phyloP scores from a whole-genome alignment of 78 protist genomes.

The Salpingoeca rosetta region DNA sequence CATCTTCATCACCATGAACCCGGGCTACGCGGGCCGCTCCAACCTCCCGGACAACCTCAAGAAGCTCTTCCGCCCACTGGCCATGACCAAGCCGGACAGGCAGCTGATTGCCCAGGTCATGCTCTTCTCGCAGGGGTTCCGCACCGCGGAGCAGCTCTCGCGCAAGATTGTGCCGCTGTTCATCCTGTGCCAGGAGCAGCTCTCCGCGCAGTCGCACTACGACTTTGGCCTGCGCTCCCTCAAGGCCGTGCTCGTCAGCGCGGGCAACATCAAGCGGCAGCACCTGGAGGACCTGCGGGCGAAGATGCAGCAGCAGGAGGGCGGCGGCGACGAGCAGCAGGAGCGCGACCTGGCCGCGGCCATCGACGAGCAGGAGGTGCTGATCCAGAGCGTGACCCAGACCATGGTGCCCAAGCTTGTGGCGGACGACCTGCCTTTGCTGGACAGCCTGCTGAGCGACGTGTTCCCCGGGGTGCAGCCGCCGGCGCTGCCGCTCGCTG shows the following conservation, averaged over 20 bases:
- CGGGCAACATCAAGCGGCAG: constrained; percentile 84
- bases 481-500: constrained; percentile 14
- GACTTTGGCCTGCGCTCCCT: constrained; percentile 99
- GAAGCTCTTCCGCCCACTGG: constrained; percentile 88
- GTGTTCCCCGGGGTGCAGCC: constrained; percentile 77
- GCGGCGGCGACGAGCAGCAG: background rate
- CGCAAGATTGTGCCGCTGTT: constrained; percentile 90
- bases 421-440: constrained; percentile 79
- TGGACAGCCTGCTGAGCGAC: constrained; percentile 64
- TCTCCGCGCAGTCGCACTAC: constrained; percentile 90
- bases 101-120: constrained; percentile 93
- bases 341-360: background rate
- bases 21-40: constrained; percentile 98
- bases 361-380: constrained; percentile 38
- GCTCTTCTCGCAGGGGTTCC: constrained; percentile 94
- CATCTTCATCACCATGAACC: constrained; percentile 98
- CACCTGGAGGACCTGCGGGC: background rate
- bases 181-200: constrained; percentile 81
- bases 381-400: constrained; percentile 61
- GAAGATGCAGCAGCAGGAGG: too few species aligned
- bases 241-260: constrained; percentile 81
- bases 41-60: constrained; percentile 98
- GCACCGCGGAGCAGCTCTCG: constrained; percentile 75
- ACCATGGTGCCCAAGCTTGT: constrained; percentile 86
- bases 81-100: constrained; percentile 89